phyloP scores from a whole-genome alignment of 108 stramenopile genomes.

The Aurantiochytrium sp. region DNA sequence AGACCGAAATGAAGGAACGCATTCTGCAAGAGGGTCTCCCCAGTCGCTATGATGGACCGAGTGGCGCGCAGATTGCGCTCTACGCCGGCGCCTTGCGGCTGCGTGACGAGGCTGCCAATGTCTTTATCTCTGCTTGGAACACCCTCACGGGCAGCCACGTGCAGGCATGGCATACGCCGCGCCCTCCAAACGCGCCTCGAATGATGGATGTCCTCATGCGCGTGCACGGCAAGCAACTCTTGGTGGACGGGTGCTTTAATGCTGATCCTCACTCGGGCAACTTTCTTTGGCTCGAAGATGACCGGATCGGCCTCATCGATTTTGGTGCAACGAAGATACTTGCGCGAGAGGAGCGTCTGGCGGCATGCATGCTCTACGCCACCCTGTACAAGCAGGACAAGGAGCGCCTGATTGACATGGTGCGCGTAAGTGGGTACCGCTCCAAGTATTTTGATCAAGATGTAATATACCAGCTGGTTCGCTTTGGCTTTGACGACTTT shows the following conservation, averaged over 20 bases:
- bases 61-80: not conserved
- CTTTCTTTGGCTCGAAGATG: not conserved
- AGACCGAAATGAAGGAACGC: not conserved
- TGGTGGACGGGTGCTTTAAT: not conserved
- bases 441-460: slow-evolving; percentile 6
- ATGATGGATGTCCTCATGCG: not conserved
- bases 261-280: slow-evolving; percentile 8
- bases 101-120: not conserved
- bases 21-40: not conserved
- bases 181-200: not conserved
- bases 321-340: not conserved
- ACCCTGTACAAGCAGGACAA: not conserved
- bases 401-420: not conserved
- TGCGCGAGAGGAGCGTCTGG: not conserved
- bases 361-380: not conserved
- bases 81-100: not conserved
- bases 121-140: not conserved
- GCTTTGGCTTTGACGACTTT: slow-evolving; percentile 13
- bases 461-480: not conserved
- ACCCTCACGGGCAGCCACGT: not conserved
- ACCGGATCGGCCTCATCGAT: not conserved
- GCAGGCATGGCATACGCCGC: not conserved
- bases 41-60: not conserved
- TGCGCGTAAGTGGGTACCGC: not conserved
- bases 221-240: slow-evolving; percentile 6